Conservation (phyloP, 1,139 yeast species). For the Candida neerlandica region DNA sequence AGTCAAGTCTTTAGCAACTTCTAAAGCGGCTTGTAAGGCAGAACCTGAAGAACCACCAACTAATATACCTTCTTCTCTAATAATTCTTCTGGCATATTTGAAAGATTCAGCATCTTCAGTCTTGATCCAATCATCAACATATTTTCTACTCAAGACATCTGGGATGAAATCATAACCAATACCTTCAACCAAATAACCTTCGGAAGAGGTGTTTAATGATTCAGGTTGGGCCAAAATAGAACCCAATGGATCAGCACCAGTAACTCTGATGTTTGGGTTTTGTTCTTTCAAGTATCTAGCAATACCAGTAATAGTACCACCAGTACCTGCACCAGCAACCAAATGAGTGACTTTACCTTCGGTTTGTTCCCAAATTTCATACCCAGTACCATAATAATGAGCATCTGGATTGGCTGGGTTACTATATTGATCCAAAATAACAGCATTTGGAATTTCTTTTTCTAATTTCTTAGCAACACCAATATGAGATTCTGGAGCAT, state of each 20-base stretch:
- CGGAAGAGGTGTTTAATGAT: constrained; percentile 60
- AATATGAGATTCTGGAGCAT: constrained; percentile 87
- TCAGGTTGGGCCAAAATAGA: constrained; percentile 85
- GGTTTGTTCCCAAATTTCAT: constrained; percentile 83
- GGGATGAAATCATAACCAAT: constrained; percentile 91
- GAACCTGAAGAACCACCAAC: constrained; percentile 91
- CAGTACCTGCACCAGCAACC: constrained; percentile 93
- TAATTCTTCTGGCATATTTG: constrained; percentile 78
- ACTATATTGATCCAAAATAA: constrained; percentile 81
- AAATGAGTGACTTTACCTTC: constrained; percentile 71
- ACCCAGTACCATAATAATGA: constrained; percentile 84
- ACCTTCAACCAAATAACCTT: constrained; percentile 83
- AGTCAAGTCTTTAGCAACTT: constrained; percentile 68
- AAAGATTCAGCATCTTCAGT: constrained; percentile 84
- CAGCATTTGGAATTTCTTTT: constrained; percentile 83
- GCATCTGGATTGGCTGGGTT: constrained; percentile 82
- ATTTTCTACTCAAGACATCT: constrained; percentile 68
- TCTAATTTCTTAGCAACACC: constrained; percentile 85
- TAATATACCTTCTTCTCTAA: constrained; percentile 81
- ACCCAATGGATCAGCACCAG: constrained; percentile 88
- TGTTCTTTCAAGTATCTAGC: constrained; percentile 76
- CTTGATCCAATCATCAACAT: constrained; percentile 81
- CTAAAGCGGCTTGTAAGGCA: constrained; percentile 79
- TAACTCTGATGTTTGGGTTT: constrained; percentile 60
- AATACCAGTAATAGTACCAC: constrained; percentile 81